A percentile compares a stretch with the other conserved stretches of the same genome.
phyloP scores from a whole-genome alignment of 805 yeast species.

The Kazachstania martiniae region DNA sequence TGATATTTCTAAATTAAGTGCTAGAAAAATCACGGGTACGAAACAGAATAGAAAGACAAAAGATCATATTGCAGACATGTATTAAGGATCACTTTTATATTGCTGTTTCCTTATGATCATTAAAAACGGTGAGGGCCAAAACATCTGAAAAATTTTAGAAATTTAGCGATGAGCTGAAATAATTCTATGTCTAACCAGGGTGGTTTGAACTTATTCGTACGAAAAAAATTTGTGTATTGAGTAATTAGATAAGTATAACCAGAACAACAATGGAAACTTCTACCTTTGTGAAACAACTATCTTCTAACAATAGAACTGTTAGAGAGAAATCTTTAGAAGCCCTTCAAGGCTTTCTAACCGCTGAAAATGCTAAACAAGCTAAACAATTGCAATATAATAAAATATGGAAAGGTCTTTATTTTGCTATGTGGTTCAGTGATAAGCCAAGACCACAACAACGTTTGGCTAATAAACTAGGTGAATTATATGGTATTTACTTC shows the following conservation, averaged over 20 bases:
- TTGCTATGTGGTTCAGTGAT: slow-evolving; percentile 94
- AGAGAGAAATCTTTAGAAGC: slow-evolving; percentile 66
- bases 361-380: slow-evolving; percentile 32
- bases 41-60: slow-evolving; percentile 11
- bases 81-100: slow-evolving; percentile 9
- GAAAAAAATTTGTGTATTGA: not conserved
- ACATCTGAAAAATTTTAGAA: slow-evolving; percentile 2
- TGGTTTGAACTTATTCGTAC: too few species aligned
- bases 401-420: slow-evolving; percentile 93
- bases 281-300: slow-evolving; percentile 65
- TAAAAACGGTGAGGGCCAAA: too few species aligned
- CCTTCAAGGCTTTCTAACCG: slow-evolving; percentile 45
- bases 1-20: slow-evolving; percentile 5
- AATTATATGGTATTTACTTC: slow-evolving; percentile 24
- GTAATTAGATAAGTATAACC: not conserved
- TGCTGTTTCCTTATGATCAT: not conserved
- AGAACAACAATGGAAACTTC: slow-evolving; percentile 27
- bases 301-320: slow-evolving; percentile 65
- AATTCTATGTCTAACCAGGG: too few species aligned
- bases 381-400: slow-evolving; percentile 55
- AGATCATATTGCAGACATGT: slow-evolving; percentile 12
- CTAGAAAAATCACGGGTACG: slow-evolving; percentile 15
- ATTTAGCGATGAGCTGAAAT: slow-evolving; percentile 7
- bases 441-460: slow-evolving; percentile 86
- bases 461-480: slow-evolving; percentile 64